A percentile compares a stretch with the other conserved stretches of the same genome.
Conservation (phyloP, 257 asterid species). For the Solanum piurae region DNA sequence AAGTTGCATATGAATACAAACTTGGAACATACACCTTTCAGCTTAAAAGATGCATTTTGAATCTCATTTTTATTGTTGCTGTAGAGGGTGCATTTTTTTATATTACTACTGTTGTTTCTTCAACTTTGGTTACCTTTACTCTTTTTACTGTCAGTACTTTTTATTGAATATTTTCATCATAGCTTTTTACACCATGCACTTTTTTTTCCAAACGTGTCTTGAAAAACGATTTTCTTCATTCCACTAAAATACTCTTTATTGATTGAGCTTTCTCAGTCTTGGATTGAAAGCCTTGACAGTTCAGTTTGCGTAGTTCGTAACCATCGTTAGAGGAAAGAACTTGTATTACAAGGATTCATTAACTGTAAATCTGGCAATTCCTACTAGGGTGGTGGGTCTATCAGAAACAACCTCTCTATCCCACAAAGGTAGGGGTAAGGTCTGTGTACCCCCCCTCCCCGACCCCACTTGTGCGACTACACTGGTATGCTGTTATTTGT, state of each 20-base stretch:
- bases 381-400: neutral
- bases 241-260: too few relatives aligned
- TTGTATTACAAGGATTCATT: too few relatives aligned
- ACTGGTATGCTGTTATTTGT: neutral
- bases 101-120: neutral
- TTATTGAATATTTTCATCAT: neutral
- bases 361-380: too few relatives aligned
- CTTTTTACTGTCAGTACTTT: neutral
- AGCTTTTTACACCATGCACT: neutral
- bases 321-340: too few relatives aligned
- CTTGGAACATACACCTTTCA: neutral
- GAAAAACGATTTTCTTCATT: neutral
- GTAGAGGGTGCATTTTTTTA: neutral
- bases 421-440: neutral
- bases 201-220: neutral
- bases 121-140: neutral
- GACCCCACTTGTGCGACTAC: neutral
- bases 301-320: too few relatives aligned
- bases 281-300: too few relatives aligned
- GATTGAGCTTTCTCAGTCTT: too few relatives aligned
- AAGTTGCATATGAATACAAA: neutral
- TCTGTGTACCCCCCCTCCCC: accelerated
- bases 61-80: neutral
- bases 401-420: neutral
- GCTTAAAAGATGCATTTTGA: neutral